phyloP scores from a whole-genome alignment of 208 protist genomes.

The Trypanosomatidae sp. region DNA sequence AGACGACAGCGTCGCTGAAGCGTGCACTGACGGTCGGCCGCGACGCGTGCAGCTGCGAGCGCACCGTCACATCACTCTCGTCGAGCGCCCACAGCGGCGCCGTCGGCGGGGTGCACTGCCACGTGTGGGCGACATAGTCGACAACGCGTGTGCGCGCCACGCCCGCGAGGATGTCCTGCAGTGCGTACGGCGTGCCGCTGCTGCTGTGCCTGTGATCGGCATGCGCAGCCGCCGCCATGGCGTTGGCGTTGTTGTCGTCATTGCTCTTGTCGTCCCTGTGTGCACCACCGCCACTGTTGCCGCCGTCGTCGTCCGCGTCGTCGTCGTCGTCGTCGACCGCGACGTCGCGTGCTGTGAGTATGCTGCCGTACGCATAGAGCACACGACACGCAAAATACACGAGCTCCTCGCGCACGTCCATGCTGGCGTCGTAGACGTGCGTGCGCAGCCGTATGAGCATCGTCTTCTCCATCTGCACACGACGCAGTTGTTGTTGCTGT shows the following conservation, averaged over 20 bases:
- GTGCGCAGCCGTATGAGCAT: slow-evolving; percentile 64
- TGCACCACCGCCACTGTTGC: not conserved
- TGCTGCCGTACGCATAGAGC: slow-evolving; percentile 45
- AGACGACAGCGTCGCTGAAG: slow-evolving; percentile 59
- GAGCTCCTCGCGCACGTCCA: slow-evolving; percentile 76
- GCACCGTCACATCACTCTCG: slow-evolving; percentile 62
- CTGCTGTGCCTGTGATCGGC: not conserved
- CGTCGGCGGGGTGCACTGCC: too few relatives aligned
- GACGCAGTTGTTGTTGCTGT: slow-evolving; percentile 59
- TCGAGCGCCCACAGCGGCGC: slow-evolving; percentile 32
- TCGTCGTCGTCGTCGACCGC: not conserved
- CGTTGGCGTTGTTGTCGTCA: not conserved
- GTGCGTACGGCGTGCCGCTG: not conserved
- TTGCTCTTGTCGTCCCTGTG: not conserved
- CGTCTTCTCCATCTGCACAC: slow-evolving; percentile 78
- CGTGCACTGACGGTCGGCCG: slow-evolving; percentile 66
- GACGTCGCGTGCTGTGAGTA: not conserved
- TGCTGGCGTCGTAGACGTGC: slow-evolving; percentile 75
- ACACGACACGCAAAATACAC: slow-evolving; percentile 70
- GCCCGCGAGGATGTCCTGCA: too few relatives aligned
- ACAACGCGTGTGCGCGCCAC: too few relatives aligned
- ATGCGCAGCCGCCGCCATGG: not conserved
- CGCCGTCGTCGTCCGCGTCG: not conserved
- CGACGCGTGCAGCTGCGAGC: slow-evolving; percentile 54
- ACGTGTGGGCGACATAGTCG: too few relatives aligned